Conservation (phyloP, 768 basidiomycete genomes). For the Daedaleopsis sinensis region DNA sequence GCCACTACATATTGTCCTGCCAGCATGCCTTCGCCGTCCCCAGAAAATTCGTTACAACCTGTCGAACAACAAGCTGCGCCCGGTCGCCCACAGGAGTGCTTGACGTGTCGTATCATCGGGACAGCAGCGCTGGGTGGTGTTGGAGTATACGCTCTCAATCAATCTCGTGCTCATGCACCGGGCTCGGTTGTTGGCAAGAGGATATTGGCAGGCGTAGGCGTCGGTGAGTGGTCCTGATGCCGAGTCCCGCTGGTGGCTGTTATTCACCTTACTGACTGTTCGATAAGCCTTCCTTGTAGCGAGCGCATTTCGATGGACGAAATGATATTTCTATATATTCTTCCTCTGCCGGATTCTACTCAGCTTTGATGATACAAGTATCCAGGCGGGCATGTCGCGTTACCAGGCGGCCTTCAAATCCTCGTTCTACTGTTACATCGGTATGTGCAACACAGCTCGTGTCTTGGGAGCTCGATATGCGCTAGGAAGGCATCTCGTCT, state of each 20-base stretch:
- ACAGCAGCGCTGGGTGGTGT: slow-evolving; percentile 62
- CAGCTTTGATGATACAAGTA: too few species aligned
- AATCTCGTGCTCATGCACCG: slow-evolving; percentile 63
- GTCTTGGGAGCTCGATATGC: too few species aligned
- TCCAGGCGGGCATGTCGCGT: too few species aligned
- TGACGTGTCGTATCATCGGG: slow-evolving; percentile 73
- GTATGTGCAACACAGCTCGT: too few species aligned
- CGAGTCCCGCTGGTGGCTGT: too few species aligned
- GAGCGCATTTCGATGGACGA: slow-evolving; percentile 3
- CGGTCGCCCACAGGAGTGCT: slow-evolving; percentile 47
- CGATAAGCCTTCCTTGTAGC: neutral
- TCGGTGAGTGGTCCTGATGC: slow-evolving; percentile 24
- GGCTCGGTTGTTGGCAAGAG: slow-evolving; percentile 64
- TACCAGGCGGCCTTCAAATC: too few species aligned
- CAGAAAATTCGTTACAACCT: too few species aligned
- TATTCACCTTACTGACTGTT: neutral
- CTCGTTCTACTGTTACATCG: too few species aligned
- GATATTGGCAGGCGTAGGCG: slow-evolving; percentile 61
- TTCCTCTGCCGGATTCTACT: too few species aligned
- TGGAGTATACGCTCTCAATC: slow-evolving; percentile 69
- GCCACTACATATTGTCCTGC: neutral
- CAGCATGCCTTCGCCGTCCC: neutral
- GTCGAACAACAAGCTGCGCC: neutral
- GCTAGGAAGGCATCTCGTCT: too few species aligned
- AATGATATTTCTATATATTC: too few species aligned